Evolutionary conservation across 2,329 filamentous ascomycete species (phyloP), one percentile per base, ranked within the genome.

Genomic region (Colletotrichum siamense): DNA sequence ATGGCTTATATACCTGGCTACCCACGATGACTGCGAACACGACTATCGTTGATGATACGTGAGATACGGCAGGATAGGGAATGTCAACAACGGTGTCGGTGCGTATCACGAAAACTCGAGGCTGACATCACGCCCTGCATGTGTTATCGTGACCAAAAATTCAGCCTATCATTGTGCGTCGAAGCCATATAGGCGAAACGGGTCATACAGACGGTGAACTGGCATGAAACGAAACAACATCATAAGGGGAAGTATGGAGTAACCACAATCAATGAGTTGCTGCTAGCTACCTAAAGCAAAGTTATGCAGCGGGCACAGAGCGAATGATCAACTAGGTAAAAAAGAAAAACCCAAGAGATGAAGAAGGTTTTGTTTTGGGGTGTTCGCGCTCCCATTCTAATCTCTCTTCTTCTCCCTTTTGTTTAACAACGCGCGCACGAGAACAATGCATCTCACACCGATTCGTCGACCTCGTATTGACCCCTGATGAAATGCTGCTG

Each of bases 201-300:
- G 28, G 28, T 28, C 28, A 28, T 28, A 28, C 28, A 28, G 28
- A 28, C 28, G 28, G 28, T 28, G 8, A 8, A 28, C 28, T 28
- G 28, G 28, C 28, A 28, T 28, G 28, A 28, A 28, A 28, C 9
- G 28, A 28, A 28, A 9, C 28, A 28, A 28, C 28, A 28, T 28
- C 28, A 28, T 28, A 28, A 28, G 28, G 28, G 28, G 28, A 28
- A 28, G 28, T 28, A 30, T 32, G 44, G 44, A 62, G 62, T 69
- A 62, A 63, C 36, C 66, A 57, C 61, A 76, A 68, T 73, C 62
- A 77, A 71, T 77, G 71, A 63, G 30, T 75, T 71, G 65, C 69
- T 68, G 62, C 71, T 74, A 70, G 75, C 36, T 70, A 75, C 65
- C 75, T 70, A 77, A 74, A 57, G 71, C 71, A 67, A 77, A 75